Conservation (phyloP, 139 green algal species). For the Penium margaritaceum region DNA sequence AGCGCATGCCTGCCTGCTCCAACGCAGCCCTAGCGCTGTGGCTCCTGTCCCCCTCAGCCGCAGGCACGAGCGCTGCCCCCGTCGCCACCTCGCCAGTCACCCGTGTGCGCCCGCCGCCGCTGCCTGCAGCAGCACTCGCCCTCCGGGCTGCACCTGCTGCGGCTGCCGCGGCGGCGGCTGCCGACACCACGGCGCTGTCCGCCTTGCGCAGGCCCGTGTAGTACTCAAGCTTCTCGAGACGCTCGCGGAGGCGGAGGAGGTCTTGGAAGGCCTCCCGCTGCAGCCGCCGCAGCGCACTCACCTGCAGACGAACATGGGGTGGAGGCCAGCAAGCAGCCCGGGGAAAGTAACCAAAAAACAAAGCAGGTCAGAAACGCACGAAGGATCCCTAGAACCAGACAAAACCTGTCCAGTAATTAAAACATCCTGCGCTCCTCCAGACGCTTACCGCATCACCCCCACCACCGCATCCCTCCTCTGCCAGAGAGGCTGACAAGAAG, state of each 20-base stretch:
- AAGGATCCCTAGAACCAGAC: too few species aligned
- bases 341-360: too few species aligned
- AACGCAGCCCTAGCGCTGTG: not conserved
- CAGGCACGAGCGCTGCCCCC: slow-evolving; percentile 11
- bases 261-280: slow-evolving; percentile 35
- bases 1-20: slow-evolving; percentile 25
- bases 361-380: too few species aligned
- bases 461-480: too few species aligned
- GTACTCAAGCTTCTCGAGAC: slow-evolving; percentile 24
- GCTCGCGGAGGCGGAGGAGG: slow-evolving; percentile 11
- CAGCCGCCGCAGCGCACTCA: slow-evolving; percentile 33
- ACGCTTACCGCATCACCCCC: too few species aligned
- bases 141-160: not conserved
- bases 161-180: not conserved
- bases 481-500: too few species aligned
- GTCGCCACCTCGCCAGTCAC: slow-evolving; percentile 4
- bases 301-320: too few species aligned
- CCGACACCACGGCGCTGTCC: not conserved
- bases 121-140: not conserved
- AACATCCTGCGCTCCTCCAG: too few species aligned
- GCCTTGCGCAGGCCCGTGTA: slow-evolving; percentile 16
- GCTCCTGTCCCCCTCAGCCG: slow-evolving; percentile 1
- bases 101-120: slow-evolving; percentile 1
- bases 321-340: too few species aligned
- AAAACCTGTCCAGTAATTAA: too few species aligned